Evolutionary conservation across 805 yeast genomes (phyloP), one percentile per base, ranked within the genome.

Genomic region (Metschnikowia corniflorae): DNA sequence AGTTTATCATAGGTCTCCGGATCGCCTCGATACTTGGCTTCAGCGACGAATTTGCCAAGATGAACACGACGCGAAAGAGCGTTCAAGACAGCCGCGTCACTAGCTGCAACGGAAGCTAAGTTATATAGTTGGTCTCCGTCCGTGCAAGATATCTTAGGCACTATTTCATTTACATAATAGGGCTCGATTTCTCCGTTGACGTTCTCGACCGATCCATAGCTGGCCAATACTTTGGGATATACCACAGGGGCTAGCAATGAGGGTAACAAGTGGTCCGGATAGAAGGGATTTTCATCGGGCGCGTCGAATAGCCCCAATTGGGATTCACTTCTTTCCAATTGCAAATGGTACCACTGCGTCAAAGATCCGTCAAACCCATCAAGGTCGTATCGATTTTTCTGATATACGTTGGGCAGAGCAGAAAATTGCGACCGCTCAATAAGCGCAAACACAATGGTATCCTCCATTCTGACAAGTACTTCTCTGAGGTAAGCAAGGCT

Each of bases 11-110:
- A 87, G 33, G 58, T 60, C 33, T 75, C 85, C 23, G 68, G 71
- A 42, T 89, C 93, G 18, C 70, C 65, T 51, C 72, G 80, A 60
- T 78, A 93, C 62, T 93, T 93, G 29, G 96, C 84, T 58, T 93
- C 98, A 5, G 98, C 98, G 8, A 93, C 98, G 69, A 91, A 93
- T 61, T 85, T 86, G 33, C 98, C 98, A 63, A 91, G 93, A 63
- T 93, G 98, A 49, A 93, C 86, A 57, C 98, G 75, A 53, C 98
- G 73, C 7, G 95, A 84, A 29, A 93, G 64, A 4, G 95, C 82
- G 60, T 93, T 96, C 47, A 93, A 70, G 47, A 84, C 78, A 47
- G 84, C 95, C 39, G 91, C 84, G 57, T 93, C 98, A 44, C 86
- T 71, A 26, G 78, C 67, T 3, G 95, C 81, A 26, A 93, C 86